Evolutionary conservation across 805 yeast species (phyloP).

Genomic region (Pichia nakasei): DNA sequence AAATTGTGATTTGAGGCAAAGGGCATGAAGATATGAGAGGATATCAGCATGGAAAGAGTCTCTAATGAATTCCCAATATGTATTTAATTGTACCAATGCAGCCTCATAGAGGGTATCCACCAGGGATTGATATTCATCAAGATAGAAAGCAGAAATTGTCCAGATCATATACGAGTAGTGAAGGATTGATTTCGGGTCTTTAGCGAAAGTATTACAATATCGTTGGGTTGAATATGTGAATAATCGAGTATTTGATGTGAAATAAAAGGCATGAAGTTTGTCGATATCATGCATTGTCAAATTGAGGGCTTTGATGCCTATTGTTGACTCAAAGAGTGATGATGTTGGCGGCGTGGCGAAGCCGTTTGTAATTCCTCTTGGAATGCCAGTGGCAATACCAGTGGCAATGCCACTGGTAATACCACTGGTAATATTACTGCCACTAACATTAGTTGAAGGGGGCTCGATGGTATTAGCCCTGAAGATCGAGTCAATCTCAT

Average conservation of each 20-base stretch:
- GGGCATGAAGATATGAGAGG: conserved; percentile 20
- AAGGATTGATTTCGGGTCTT: conserved; percentile 14
- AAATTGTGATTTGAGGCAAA: conserved; percentile 18
- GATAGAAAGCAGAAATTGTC: conserved; percentile 14
- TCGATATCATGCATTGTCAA: conserved; percentile 17
- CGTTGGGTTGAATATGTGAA: conserved; percentile 16
- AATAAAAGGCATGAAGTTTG: conserved; percentile 15
- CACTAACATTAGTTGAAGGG: too few relatives aligned
- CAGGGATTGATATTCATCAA: conserved; percentile 14
- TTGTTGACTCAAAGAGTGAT: conserved; percentile 7
- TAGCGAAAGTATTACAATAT: conserved; percentile 13
- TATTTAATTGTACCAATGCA: conserved; percentile 11
- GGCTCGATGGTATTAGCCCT: too few relatives aligned
- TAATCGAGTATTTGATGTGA: conserved; percentile 7
- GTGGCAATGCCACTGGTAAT: too few relatives aligned
- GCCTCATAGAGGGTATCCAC: conserved; percentile 15
- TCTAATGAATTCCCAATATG: conserved; percentile 14
- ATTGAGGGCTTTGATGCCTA: conserved; percentile 10
- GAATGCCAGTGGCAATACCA: background rate
- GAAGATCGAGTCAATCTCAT: background rate
- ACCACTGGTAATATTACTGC: too few relatives aligned
- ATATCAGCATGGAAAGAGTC: conserved; percentile 13
- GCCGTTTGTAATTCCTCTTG: too few relatives aligned
- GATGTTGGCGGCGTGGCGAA: too few relatives aligned
- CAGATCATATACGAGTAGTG: conserved; percentile 20